These are phyloP conservation scores for Fraxinus nigra DNA, from an alignment of 305 asterid genomes.

Conservation along the genomic window DNA sequence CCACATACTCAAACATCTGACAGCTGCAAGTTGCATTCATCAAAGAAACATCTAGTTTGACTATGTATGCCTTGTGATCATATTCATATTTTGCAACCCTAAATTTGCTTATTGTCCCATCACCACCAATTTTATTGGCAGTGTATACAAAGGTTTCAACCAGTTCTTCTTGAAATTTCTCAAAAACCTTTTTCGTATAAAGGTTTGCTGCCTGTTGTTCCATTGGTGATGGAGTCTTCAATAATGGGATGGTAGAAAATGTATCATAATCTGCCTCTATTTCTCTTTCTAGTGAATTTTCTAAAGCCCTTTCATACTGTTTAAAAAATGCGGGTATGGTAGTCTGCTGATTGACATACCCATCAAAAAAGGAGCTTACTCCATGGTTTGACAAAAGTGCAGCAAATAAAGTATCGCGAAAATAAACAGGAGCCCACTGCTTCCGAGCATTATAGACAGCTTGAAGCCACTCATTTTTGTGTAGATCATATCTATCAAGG, in stretches of 20 bases:
- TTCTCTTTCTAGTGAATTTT: conserved; percentile 60
- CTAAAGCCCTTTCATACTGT: conserved; percentile 82
- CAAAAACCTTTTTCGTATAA: conserved; percentile 66
- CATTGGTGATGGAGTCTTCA: conserved; percentile 88
- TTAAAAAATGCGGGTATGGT: conserved; percentile 69
- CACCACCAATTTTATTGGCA: conserved; percentile 68
- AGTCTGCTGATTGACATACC: conserved; percentile 79
- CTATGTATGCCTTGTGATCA: conserved; percentile 67
- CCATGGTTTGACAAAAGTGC: conserved; percentile 62
- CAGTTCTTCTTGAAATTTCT: conserved; percentile 80
- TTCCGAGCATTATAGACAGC: conserved; percentile 76
- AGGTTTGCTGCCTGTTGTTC: conserved; percentile 75
- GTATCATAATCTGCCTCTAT: conserved; percentile 70
- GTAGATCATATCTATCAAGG: conserved; percentile 56
- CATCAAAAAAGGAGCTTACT: conserved; percentile 69
- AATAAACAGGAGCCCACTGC: conserved; percentile 92
- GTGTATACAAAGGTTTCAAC: conserved; percentile 87
- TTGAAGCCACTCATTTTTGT: conserved; percentile 77
- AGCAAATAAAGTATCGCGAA: conserved; percentile 75
- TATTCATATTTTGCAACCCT: conserved; percentile 85
- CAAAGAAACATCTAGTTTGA: conserved; percentile 47
- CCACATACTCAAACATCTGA: conserved; percentile 79
- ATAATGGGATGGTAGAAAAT: conserved; percentile 47
- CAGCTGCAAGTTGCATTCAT: conserved; percentile 85
- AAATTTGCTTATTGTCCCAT: conserved; percentile 53